Evolutionary conservation across 441 rosid genomes (phyloP).

Genomic region (Gossypium aridum): DNA sequence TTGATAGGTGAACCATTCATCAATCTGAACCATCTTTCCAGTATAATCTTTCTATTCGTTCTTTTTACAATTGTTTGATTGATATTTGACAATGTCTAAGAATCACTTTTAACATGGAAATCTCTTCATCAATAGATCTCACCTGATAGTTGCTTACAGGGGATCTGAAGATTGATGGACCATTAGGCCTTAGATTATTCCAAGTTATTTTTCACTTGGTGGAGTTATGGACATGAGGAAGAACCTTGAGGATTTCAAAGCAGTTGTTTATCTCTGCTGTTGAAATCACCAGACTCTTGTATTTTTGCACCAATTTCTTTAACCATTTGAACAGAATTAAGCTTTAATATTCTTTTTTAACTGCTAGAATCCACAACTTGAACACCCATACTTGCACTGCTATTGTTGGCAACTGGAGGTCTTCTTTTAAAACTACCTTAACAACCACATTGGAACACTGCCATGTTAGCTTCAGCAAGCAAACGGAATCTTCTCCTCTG

Average conservation of each 20-base stretch:
- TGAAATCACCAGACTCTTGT: not conserved
- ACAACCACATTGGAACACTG: not conserved
- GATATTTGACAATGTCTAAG: not conserved
- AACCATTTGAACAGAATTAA: not conserved
- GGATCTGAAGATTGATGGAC: not conserved
- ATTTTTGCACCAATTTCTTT: not conserved
- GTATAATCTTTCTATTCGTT: not conserved
- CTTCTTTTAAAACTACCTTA: not conserved
- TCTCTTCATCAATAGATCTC: not conserved
- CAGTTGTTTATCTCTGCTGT: not conserved
- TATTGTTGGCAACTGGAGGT: not conserved
- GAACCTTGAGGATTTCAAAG: not conserved
- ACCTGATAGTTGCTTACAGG: not conserved
- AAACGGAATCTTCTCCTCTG: not conserved
- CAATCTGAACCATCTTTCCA: not conserved
- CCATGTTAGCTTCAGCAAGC: not conserved
- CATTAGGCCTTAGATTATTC: not conserved
- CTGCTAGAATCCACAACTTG: not conserved
- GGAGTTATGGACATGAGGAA: not conserved
- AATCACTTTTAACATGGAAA: not conserved
- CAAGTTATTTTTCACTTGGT: not conserved
- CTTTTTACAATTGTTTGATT: not conserved
- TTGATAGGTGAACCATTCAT: not conserved
- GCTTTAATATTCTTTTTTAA: not conserved
- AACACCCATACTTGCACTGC: not conserved